Percentiles rank a stretch among this genome's conserved stretches.
Conservation (phyloP, 169 alveolate genomes). For the Babesia bigemina region DNA sequence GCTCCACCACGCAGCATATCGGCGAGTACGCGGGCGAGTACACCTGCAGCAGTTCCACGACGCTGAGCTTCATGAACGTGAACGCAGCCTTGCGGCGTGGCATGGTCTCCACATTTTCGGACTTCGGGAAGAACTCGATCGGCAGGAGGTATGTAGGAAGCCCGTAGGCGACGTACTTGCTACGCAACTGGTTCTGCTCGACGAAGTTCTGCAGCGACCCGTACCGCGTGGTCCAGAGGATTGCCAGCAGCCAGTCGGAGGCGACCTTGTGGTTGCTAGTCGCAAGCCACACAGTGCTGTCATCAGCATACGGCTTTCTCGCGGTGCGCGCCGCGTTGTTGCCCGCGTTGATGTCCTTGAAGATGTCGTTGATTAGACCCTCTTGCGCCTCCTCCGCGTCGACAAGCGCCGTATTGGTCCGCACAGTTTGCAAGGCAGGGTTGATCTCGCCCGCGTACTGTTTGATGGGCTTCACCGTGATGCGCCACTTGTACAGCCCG, state of each 20-base stretch:
- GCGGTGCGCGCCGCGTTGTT: slow-evolving; percentile 6
- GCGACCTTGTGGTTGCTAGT: slow-evolving; percentile 66
- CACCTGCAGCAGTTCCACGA: slow-evolving; percentile 38
- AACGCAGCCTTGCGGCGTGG: slow-evolving; percentile 42
- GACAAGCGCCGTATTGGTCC: slow-evolving; percentile 10
- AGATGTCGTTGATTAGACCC: slow-evolving; percentile 33
- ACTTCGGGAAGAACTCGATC: slow-evolving; percentile 51
- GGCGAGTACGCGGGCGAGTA: slow-evolving; percentile 45
- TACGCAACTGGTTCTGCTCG: slow-evolving; percentile 41
- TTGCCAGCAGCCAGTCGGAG: slow-evolving; percentile 61
- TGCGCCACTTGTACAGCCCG: slow-evolving; percentile 54
- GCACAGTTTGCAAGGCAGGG: slow-evolving; percentile 1
- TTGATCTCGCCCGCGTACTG: slow-evolving; percentile 19
- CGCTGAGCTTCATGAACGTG: slow-evolving; percentile 54
- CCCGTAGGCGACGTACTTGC: slow-evolving; percentile 32
- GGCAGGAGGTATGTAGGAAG: slow-evolving; percentile 56
- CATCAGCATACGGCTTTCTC: slow-evolving; percentile 8
- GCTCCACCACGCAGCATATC: slow-evolving; percentile 59
- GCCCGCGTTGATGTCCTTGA: slow-evolving; percentile 30
- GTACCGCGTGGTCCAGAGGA: slow-evolving; percentile 48
- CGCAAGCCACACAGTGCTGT: slow-evolving; percentile 60
- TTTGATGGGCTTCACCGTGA: slow-evolving; percentile 25
- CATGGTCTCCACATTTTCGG: slow-evolving; percentile 31
- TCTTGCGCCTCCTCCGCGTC: slow-evolving; percentile 1
- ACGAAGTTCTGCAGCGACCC: slow-evolving; percentile 67